Evolutionary conservation across 2,329 filamentous ascomycete genomes (phyloP), one percentile per base, ranked within the genome.

Genomic region (Basipetospora chlamydospora): DNA sequence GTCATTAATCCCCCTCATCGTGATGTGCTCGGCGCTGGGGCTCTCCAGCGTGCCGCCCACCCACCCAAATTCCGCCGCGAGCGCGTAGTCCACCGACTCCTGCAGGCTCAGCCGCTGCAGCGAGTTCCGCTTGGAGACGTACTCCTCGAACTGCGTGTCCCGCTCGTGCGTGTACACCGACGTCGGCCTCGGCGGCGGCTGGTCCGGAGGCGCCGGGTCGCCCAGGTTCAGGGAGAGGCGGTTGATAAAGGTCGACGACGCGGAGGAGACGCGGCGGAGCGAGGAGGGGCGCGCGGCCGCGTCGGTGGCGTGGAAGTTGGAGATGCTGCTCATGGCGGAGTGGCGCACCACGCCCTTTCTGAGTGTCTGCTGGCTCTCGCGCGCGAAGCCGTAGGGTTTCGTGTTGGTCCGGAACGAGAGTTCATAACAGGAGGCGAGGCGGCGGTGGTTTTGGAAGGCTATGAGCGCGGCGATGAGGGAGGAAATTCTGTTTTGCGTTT

Each of bases 321-420:
- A 33, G 18, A 28, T 17, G 23, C 15, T 33, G 17, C 34, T 33
- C 9, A 35, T 26, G 9, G 34, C 16, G 13, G 39, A 40, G 13
- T 30, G 25, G 21, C 35, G 29, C 5, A 28, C 34, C 15, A 31
- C 16, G n/a, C 17, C 16, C n/a, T 26, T 20, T n/a, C n/a, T n/a
- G 7, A 32, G 38, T 15, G 32, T 38, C 18, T 33, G 43, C 28
- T 43, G 37, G 25, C 49, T 38, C 43, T 50, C 39, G 28, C 35
- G 32, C 42, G 44, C 45, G 52, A 60, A 68, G 28, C 65, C 64
- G 45, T 59, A 68, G 12, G 56, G 51, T 43, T 69, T 68, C 41
- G 63, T 54, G 49, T 70, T 66, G 41, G 58, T 52, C 7, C 66
- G 60, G 26, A 66, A 56, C 41, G 61, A 53, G 43, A 71, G 67